phyloP scores from a whole-genome alignment of 2,329 filamentous ascomycete species.

The Neofusicoccum laricinum region DNA sequence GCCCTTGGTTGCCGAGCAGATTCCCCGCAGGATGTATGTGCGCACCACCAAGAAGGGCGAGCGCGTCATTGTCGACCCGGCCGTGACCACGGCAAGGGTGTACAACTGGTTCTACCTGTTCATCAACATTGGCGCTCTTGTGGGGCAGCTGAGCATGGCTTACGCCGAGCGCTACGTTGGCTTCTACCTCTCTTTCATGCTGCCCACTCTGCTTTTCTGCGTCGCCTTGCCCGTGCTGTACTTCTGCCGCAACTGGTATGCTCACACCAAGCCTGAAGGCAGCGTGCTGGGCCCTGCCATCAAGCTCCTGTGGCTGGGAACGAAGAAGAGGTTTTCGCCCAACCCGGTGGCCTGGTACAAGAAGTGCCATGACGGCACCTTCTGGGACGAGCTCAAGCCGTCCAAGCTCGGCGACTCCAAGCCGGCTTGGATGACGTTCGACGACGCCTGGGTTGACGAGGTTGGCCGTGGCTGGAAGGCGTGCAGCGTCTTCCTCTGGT shows the following conservation, averaged over 20 bases:
- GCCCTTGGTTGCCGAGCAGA: conserved; percentile 61
- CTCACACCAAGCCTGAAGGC: conserved; percentile 61
- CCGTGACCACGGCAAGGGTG: conserved; percentile 64
- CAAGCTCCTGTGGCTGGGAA: conserved; percentile 55
- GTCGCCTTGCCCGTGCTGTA: conserved; percentile 58
- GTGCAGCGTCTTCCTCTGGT: conserved; percentile 52
- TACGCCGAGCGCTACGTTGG: conserved; percentile 53
- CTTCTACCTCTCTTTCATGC: conserved; percentile 69
- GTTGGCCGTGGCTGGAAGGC: conserved; percentile 59
- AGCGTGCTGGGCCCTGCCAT: conserved; percentile 66
- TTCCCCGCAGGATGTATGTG: conserved; percentile 52
- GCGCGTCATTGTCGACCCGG: conserved; percentile 64
- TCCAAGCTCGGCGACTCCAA: conserved; percentile 56
- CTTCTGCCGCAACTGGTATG: conserved; percentile 60
- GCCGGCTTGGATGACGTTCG: conserved; percentile 72
- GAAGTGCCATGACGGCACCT: conserved; percentile 52
- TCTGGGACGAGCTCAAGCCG: conserved; percentile 67
- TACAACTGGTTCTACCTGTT: conserved; percentile 55
- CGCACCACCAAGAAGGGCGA: conserved; percentile 51
- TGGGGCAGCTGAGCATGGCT: conserved; percentile 37
- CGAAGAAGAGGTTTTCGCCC: conserved; percentile 57
- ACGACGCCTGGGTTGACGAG: conserved; percentile 80
- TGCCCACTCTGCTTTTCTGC: conserved; percentile 65
- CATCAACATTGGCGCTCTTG: conserved; percentile 37
- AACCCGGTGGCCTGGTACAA: conserved; percentile 57